phyloP scores from a whole-genome alignment of 441 rosid genomes.

The Populus tomentosa region DNA sequence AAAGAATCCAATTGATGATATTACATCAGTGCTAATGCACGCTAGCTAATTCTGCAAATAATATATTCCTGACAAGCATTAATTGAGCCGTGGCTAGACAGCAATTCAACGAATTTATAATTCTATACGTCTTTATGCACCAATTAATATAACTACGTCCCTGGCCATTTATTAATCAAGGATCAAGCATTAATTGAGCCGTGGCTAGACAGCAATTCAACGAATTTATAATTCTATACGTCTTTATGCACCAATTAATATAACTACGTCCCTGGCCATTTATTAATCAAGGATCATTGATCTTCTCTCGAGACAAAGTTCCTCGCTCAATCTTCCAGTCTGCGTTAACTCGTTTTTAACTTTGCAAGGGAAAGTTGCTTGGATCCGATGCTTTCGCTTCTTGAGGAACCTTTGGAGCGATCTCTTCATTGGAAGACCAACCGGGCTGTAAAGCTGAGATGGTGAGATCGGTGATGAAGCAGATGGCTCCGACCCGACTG shows the following conservation, averaged over 20 bases:
- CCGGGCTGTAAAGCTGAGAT: neutral
- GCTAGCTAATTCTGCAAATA: neutral
- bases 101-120: neutral
- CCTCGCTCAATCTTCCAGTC: neutral
- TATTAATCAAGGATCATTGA: neutral
- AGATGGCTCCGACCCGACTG: neutral
- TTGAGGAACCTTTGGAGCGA: slow-evolving; percentile 63
- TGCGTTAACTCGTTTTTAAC: neutral
- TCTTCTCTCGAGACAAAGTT: neutral
- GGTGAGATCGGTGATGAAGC: neutral
- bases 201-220: neutral
- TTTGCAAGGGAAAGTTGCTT: slow-evolving; percentile 3
- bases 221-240: neutral
- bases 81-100: neutral
- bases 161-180: too few relatives aligned
- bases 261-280: too few relatives aligned
- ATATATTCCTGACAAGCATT: too few relatives aligned
- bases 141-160: too few relatives aligned
- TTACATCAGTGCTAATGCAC: neutral
- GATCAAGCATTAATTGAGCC: neutral
- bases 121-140: neutral
- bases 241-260: too few relatives aligned
- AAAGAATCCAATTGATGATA: neutral
- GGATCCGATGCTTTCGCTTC: slow-evolving; percentile 13
- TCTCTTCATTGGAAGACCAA: slow-evolving; percentile 24